These are phyloP conservation scores for Peterozyma xylosa DNA, from an alignment of 805 yeast genomes.

Conservation along the genomic window DNA sequence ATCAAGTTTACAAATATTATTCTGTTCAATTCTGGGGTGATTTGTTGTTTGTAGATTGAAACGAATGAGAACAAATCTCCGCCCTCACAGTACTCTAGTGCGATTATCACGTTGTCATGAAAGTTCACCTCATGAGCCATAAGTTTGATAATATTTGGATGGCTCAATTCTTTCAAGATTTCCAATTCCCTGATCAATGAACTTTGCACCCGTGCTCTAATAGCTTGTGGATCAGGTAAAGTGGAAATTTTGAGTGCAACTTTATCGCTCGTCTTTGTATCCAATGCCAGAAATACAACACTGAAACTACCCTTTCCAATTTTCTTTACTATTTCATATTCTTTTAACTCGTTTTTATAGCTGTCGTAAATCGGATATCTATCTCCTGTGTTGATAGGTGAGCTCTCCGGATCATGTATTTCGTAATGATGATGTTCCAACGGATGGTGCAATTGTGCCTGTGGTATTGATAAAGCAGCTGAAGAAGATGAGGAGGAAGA, in stretches of 20 bases:
- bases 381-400: no score
- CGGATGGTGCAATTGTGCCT: no score
- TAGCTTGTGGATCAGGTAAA: conserved; percentile 26
- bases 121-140: conserved; percentile 39
- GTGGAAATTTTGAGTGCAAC: conserved; percentile 68
- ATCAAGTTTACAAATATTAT: conserved; percentile 66
- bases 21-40: conserved; percentile 44
- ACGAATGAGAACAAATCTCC: conserved; percentile 77
- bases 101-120: conserved; percentile 31
- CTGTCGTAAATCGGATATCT: neutral
- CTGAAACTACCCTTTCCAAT: conserved; percentile 70
- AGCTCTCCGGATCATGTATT: no score
- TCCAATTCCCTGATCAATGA: conserved; percentile 69
- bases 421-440: no score
- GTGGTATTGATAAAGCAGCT: no score
- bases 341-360: conserved; percentile 8
- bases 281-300: conserved; percentile 42
- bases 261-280: conserved; percentile 10
- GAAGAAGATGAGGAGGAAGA: no score
- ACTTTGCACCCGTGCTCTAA: conserved; percentile 47
- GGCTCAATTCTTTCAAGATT: conserved; percentile 46
- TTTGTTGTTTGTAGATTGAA: conserved; percentile 27
- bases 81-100: conserved; percentile 72
- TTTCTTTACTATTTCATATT: conserved; percentile 29
- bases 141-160: conserved; percentile 65